Conservation (phyloP, 495 filamentous ascomycete species). For the Neurospora intermedia region DNA sequence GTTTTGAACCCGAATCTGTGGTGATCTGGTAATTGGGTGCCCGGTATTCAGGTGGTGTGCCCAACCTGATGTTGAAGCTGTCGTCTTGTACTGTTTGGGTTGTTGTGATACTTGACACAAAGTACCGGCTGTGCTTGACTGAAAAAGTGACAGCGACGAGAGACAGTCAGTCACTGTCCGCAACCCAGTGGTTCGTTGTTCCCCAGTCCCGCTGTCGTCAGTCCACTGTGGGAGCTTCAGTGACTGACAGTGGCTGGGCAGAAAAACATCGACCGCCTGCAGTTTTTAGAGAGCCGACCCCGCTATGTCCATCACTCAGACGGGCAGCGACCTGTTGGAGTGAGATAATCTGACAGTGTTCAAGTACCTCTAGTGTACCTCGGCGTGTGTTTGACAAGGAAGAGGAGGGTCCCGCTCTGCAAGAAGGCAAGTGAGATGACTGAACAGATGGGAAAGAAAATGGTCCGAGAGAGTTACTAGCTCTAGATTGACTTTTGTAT, state of each 20-base stretch:
- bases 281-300: constrained; percentile 13
- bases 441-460: too few relatives aligned
- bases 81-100: neutral
- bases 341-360: constrained; percentile 10
- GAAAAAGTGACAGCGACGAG: neutral
- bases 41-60: neutral
- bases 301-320: neutral
- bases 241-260: neutral
- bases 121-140: neutral
- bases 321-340: neutral
- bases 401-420: neutral
- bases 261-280: constrained; percentile 22
- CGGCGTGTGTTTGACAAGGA: neutral
- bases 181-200: neutral
- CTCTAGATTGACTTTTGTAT: too few relatives aligned
- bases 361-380: neutral
- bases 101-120: neutral
- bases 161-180: neutral
- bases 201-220: neutral
- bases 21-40: neutral
- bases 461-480: too few relatives aligned
- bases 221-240: neutral
- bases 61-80: neutral
- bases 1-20: neutral
- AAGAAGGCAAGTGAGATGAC: too few relatives aligned